A percentile compares a stretch with the other conserved stretches of the same genome.
Evolutionary conservation across 2,329 filamentous ascomycete genomes (phyloP).

Genomic region (Fusarium globosum): DNA sequence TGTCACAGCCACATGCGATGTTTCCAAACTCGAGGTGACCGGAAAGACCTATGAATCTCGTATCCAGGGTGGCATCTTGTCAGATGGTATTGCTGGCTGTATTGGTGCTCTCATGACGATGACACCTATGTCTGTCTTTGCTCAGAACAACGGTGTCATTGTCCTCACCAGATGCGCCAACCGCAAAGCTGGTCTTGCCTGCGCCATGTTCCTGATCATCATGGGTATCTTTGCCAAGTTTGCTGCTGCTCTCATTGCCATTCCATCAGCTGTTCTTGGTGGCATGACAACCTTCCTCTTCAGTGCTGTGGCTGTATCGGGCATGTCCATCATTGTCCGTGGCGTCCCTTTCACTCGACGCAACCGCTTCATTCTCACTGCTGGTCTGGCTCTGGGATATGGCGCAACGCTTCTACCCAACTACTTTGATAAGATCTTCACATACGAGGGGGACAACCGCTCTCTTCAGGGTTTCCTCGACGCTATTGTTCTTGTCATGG

Average conservation of each 20-base stretch:
- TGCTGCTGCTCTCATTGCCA: constrained; percentile 80
- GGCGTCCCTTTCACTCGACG: constrained; percentile 79
- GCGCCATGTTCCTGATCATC: constrained; percentile 79
- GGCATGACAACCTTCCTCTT: constrained; percentile 87
- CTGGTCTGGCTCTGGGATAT: constrained; percentile 78
- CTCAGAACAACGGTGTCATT: constrained; percentile 88
- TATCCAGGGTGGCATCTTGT: constrained; percentile 82
- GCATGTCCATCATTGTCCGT: constrained; percentile 78
- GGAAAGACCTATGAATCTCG: constrained; percentile 78
- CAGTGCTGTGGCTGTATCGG: constrained; percentile 78
- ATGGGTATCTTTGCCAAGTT: constrained; percentile 89
- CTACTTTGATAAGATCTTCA: constrained; percentile 79
- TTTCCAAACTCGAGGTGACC: constrained; percentile 79
- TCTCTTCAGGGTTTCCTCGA: constrained; percentile 79
- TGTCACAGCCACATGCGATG: constrained; percentile 84
- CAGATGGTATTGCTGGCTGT: constrained; percentile 80
- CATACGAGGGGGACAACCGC: constrained; percentile 74
- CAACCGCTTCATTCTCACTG: constrained; percentile 84
- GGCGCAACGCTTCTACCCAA: constrained; percentile 73
- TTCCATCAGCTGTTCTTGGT: constrained; percentile 73
- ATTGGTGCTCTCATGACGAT: constrained; percentile 82
- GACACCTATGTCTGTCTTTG: constrained; percentile 83
- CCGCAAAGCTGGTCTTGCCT: constrained; percentile 81
- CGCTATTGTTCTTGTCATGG: constrained; percentile 77
- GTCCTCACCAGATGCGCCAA: constrained; percentile 85